phyloP scores from a whole-genome alignment of 352 stramenopile genomes.

The Globisporangium takayamanum region DNA sequence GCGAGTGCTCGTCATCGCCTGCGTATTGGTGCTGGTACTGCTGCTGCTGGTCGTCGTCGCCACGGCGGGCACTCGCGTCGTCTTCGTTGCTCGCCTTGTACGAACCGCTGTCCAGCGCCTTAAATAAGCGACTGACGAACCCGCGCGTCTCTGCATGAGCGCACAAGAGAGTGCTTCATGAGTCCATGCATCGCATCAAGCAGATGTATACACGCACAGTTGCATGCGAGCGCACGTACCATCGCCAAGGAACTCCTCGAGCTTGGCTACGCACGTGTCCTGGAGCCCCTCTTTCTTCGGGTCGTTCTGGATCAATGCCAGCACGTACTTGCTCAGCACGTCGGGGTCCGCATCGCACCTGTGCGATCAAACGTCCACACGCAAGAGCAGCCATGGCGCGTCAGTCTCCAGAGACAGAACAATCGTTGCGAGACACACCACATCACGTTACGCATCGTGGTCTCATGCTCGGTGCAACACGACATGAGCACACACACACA shows the following conservation, averaged over 20 bases:
- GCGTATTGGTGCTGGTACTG: slow-evolving; percentile 6
- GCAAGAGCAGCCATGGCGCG: background rate
- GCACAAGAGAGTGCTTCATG: slow-evolving; percentile 4
- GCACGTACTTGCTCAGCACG: slow-evolving; percentile 84
- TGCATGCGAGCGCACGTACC: slow-evolving; percentile 29
- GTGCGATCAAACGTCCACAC: slow-evolving; percentile 1
- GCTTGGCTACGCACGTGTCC: slow-evolving; percentile 66
- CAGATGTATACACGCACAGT: background rate
- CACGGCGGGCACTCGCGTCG: slow-evolving; percentile 4
- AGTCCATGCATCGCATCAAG: background rate
- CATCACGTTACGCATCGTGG: background rate
- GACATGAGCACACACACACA: background rate
- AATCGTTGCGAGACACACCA: background rate
- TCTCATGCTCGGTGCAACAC: background rate
- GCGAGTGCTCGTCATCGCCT: slow-evolving; percentile 21
- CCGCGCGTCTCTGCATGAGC: slow-evolving; percentile 44
- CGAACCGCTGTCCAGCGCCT: slow-evolving; percentile 46
- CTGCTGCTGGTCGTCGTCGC: slow-evolving; percentile 7
- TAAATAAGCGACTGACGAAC: slow-evolving; percentile 73
- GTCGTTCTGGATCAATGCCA: slow-evolving; percentile 81
- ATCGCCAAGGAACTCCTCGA: slow-evolving; percentile 83
- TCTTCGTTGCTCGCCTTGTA: slow-evolving; percentile 40
- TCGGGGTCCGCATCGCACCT: slow-evolving; percentile 84
- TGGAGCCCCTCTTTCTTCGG: slow-evolving; percentile 61
- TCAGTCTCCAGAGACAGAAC: background rate